Percentiles rank a stretch among this genome's conserved stretches.
phyloP scores from a whole-genome alignment of 352 stramenopile species.

The Pythium monospermum region DNA sequence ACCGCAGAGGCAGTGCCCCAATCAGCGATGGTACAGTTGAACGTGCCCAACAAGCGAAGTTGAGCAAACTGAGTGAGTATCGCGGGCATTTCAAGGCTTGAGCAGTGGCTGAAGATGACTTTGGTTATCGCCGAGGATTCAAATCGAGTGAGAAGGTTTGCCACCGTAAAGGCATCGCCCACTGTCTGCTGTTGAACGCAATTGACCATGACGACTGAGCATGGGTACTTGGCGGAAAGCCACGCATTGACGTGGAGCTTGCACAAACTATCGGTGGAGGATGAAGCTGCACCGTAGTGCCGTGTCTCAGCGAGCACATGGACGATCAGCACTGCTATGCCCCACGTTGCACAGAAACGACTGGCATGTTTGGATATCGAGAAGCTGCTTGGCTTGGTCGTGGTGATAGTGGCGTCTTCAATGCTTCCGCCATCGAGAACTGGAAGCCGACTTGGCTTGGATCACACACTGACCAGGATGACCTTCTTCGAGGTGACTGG shows the following conservation, averaged over 20 bases:
- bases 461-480: too few species aligned
- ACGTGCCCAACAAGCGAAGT: slow-evolving; percentile 4
- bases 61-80: slow-evolving; percentile 6
- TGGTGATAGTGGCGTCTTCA: not conserved
- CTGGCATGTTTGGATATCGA: not conserved
- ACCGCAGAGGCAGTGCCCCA: slow-evolving; percentile 2
- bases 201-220: slow-evolving; percentile 16
- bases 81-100: slow-evolving; percentile 4
- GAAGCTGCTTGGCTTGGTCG: not conserved
- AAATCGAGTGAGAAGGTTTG: not conserved
- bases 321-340: not conserved
- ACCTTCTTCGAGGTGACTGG: not conserved
- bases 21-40: slow-evolving; percentile 6
- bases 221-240: slow-evolving; percentile 4
- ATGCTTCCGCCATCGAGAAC: not conserved
- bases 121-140: not conserved
- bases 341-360: not conserved
- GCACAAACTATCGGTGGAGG: not conserved
- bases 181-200: slow-evolving; percentile 2
- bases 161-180: not conserved
- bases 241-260: slow-evolving; percentile 1
- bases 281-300: too few species aligned
- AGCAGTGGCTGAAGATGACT: slow-evolving; percentile 17
- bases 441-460: too few species aligned
- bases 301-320: not conserved